A percentile compares a stretch with the other conserved stretches of the same genome.
Evolutionary conservation across 371 early-diverging fungal genomes (phyloP).

Genomic region (Fennellomyces sp.): DNA sequence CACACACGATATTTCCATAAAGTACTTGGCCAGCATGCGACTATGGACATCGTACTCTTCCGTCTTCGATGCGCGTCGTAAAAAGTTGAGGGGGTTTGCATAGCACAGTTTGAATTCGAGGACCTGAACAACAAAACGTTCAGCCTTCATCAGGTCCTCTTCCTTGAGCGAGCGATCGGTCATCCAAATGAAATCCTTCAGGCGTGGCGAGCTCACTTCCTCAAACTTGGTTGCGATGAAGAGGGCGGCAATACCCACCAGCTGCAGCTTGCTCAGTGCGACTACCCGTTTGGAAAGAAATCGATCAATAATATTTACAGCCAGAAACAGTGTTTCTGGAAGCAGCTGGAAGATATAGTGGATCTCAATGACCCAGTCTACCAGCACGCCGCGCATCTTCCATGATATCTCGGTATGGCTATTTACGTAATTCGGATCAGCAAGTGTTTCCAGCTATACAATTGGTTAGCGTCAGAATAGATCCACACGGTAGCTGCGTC

Average conservation of each 20-base stretch:
- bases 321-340: slow-evolving; percentile 96
- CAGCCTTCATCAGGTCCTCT: slow-evolving; percentile 86
- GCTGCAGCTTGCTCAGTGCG: slow-evolving; percentile 88
- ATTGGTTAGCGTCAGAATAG: background rate
- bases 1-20: slow-evolving; percentile 93
- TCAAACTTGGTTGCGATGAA: slow-evolving; percentile 98
- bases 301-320: slow-evolving; percentile 97
- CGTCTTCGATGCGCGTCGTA: slow-evolving; percentile 88
- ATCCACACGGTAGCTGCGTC: too few species aligned
- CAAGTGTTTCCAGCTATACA: slow-evolving; percentile 38
- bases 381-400: slow-evolving; percentile 91
- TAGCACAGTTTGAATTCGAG: slow-evolving; percentile 84
- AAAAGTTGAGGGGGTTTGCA: slow-evolving; percentile 89
- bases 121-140: slow-evolving; percentile 85
- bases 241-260: slow-evolving; percentile 95
- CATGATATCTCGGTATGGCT: slow-evolving; percentile 82
- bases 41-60: slow-evolving; percentile 87
- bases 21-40: slow-evolving; percentile 93
- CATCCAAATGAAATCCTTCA: slow-evolving; percentile 82
- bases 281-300: slow-evolving; percentile 90
- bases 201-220: slow-evolving; percentile 86
- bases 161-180: slow-evolving; percentile 77
- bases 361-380: slow-evolving; percentile 85
- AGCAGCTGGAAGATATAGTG: slow-evolving; percentile 89
- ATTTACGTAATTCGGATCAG: slow-evolving; percentile 81